Evolutionary conservation across 225 moss, liverwort and hornwort species (phyloP), one percentile per base, ranked within the genome.

Genomic region (Pseudoscleropodium purum): DNA sequence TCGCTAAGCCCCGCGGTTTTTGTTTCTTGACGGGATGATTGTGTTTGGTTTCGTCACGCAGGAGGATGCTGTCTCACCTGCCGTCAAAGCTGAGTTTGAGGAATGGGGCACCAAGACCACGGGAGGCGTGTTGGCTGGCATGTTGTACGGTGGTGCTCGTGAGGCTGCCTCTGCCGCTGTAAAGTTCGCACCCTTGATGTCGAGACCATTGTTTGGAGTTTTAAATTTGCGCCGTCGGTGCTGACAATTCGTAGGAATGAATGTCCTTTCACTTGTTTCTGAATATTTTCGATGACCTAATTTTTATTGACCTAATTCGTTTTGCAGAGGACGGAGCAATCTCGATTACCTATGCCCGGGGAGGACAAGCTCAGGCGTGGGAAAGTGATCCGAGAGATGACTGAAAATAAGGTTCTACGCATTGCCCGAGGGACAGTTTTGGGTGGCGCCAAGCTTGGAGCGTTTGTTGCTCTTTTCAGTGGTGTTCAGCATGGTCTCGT

Each of bases 71-170:
- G 87, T 94, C 59, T 92, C 94, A 31, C 91, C 95, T 77, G 89
- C 90, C 72, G 70, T 90, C n/a, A 92, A 89, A 90, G 93, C 92
- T 11, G 94, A 97, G 92, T 94, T 96, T 82, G 93, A 98, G 82
- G 97, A 96, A 70, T 98, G 97, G 98, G 97, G 98, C 63, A 96
- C 94, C 41, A 95, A 98, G 92, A 94, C 96, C 23, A 94, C 86
- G 24, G 94, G 96, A 66, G 98, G 97, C 43, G 94, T 98, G 45
- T 70, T 98, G 88, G 98, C 95, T 29, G 98, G 98, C 82, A 98
- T 98, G 98, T 84, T 98, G 23, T 98, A 98, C 78, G 98, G 98
- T 41, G 98, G 97, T 47, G 92, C 86, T 75, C 97, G 95, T 80
- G 98, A 98, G 92, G 98, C 97, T 63, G 94, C 96, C 82, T 91